These are phyloP conservation scores for Kwoniella dendrophila DNA, from an alignment of 768 basidiomycete genomes.

Conservation along the genomic window DNA sequence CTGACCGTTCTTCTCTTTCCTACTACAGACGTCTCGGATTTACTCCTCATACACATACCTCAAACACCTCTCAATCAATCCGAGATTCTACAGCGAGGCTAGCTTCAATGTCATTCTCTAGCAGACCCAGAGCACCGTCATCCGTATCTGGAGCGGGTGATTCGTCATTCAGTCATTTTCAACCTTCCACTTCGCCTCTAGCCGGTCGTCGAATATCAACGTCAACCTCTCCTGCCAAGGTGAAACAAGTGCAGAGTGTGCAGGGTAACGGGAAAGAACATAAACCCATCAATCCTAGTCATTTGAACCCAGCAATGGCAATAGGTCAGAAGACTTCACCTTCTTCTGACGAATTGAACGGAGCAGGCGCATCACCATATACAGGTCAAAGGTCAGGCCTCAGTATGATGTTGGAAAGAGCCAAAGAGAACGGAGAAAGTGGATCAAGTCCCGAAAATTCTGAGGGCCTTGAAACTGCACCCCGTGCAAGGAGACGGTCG, in stretches of 20 bases:
- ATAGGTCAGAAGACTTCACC: slow-evolving; percentile 4
- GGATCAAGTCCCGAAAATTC: slow-evolving; percentile 1
- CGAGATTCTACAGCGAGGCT: slow-evolving; percentile 49
- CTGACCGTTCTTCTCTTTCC: not conserved
- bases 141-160: slow-evolving; percentile 17
- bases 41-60: slow-evolving; percentile 13
- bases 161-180: slow-evolving; percentile 15
- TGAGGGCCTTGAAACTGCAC: not conserved
- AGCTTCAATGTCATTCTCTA: slow-evolving; percentile 43
- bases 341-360: slow-evolving; percentile 13
- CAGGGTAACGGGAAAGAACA: slow-evolving; percentile 15
- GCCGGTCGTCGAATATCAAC: slow-evolving; percentile 7
- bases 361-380: slow-evolving; percentile 24
- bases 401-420: slow-evolving; percentile 49
- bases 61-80: slow-evolving; percentile 40
- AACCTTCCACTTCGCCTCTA: slow-evolving; percentile 24
- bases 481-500: not conserved
- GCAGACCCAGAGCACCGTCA: slow-evolving; percentile 24
- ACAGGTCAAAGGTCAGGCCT: slow-evolving; percentile 36
- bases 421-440: slow-evolving; percentile 15
- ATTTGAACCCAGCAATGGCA: slow-evolving; percentile 32
- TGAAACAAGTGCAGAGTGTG: too few relatives aligned
- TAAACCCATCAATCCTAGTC: slow-evolving; percentile 35
- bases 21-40: slow-evolving; percentile 6
- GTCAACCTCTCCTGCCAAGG: not conserved